These are phyloP conservation scores for Calophaca sinica DNA, from an alignment of 306 rosid genomes.

Conservation along the genomic window DNA sequence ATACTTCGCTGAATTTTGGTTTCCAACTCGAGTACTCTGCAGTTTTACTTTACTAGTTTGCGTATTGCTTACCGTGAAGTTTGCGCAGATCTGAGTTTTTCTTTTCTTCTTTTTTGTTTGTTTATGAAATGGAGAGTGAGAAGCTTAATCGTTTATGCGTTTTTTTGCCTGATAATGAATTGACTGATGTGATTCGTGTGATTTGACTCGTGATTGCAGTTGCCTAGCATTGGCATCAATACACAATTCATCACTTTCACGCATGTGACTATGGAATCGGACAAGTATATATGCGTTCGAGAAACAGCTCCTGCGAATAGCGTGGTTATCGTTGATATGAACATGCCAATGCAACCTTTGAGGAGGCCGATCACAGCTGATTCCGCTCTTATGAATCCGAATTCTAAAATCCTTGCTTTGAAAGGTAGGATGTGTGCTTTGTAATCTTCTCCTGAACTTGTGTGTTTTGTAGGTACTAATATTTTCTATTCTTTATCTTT, in stretches of 20 bases:
- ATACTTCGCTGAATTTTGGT: constrained; percentile 29
- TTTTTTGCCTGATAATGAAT: constrained; percentile 8
- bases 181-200: constrained; percentile 49
- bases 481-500: background rate
- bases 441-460: background rate
- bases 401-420: constrained; percentile 89
- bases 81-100: constrained; percentile 58
- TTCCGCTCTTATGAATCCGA: constrained; percentile 98
- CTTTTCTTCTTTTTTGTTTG: background rate
- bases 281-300: constrained; percentile 91
- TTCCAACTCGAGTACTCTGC: constrained; percentile 20
- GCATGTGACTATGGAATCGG: constrained; percentile 99
- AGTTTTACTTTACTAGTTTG: constrained; percentile 29
- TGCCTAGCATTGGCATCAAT: constrained; percentile 90
- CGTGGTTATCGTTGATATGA: constrained; percentile 91
- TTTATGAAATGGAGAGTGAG: constrained; percentile 50
- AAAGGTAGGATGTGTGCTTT: constrained; percentile 66
- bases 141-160: constrained; percentile 7
- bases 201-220: constrained; percentile 74
- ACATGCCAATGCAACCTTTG: constrained; percentile 86
- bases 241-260: constrained; percentile 92
- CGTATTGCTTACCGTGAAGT: constrained; percentile 16
- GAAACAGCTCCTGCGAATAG: constrained; percentile 94
- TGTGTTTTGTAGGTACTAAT: background rate
- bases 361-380: constrained; percentile 98